Evolutionary conservation across 2,329 filamentous ascomycete genomes (phyloP).

Genomic region (Colletotrichum gloeosporioides): DNA sequence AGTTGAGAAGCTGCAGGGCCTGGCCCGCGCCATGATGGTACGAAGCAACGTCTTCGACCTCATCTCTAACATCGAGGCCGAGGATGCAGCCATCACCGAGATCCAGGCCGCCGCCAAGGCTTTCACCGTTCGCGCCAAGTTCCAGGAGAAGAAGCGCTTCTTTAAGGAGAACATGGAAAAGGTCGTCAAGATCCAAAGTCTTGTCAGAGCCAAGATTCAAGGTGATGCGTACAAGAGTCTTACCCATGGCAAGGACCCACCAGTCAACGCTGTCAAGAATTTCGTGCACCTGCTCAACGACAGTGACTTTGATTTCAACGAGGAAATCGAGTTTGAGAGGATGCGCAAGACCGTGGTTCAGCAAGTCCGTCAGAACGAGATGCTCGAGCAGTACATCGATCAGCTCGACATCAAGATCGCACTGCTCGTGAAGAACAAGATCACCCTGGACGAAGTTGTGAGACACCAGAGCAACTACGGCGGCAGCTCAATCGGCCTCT

Average conservation of each 20-base stretch:
- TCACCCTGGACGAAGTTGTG: slow-evolving; percentile 96
- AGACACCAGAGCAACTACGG: slow-evolving; percentile 97
- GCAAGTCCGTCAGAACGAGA: slow-evolving; percentile 95
- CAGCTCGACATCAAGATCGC: slow-evolving; percentile 99
- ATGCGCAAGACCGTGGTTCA: slow-evolving; percentile 96
- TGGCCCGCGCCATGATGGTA: slow-evolving; percentile 79
- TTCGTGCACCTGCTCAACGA: slow-evolving; percentile 98
- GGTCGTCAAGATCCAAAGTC: slow-evolving; percentile 98
- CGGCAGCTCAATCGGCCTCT: slow-evolving; percentile 81
- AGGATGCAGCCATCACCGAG: slow-evolving; percentile 78
- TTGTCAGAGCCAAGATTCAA: slow-evolving; percentile 92
- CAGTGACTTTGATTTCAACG: slow-evolving; percentile 98
- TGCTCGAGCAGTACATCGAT: slow-evolving; percentile 97
- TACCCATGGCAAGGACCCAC: slow-evolving; percentile 94
- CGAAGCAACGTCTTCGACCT: slow-evolving; percentile 76
- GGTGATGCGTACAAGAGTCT: slow-evolving; percentile 98
- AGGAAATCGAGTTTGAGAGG: slow-evolving; percentile 96
- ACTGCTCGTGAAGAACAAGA: slow-evolving; percentile 98
- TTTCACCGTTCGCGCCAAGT: slow-evolving; percentile 74
- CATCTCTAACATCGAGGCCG: slow-evolving; percentile 78
- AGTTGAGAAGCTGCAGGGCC: slow-evolving; percentile 74
- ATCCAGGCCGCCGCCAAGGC: slow-evolving; percentile 79
- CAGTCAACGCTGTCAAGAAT: slow-evolving; percentile 95
- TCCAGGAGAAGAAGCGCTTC: slow-evolving; percentile 84
- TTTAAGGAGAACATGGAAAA: slow-evolving; percentile 98